These are phyloP conservation scores for Persicaria maculosa DNA, from an alignment of 148 eudicot genomes.

Conservation along the genomic window DNA sequence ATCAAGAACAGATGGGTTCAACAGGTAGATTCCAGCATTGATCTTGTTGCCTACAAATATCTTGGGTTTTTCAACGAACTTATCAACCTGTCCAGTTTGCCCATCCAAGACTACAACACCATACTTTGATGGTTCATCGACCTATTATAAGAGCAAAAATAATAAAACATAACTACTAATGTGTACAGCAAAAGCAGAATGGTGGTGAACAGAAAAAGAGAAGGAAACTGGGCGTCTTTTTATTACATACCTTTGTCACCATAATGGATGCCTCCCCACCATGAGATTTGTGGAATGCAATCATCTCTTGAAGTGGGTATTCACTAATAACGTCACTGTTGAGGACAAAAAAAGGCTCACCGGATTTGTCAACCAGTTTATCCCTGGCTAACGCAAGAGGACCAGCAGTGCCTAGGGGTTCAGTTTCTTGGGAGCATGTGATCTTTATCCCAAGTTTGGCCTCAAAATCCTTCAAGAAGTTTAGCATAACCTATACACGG, in stretches of 20 bases:
- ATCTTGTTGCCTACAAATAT: conserved; percentile 93
- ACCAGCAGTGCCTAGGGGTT: conserved; percentile 96
- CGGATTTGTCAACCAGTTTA: conserved; percentile 64
- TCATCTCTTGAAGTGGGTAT: conserved; percentile 80
- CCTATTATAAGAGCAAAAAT: conserved; percentile 30
- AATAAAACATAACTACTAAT: no score
- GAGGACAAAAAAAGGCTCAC: conserved; percentile 87
- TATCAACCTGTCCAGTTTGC: conserved; percentile 76
- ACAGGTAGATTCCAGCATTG: conserved; percentile 89
- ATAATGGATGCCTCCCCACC: conserved; percentile 93
- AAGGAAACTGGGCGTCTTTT: neutral
- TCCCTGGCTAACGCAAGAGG: conserved; percentile 92
- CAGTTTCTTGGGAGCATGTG: conserved; percentile 88
- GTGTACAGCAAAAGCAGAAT: no score
- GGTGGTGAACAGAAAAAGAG: neutral
- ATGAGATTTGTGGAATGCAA: conserved; percentile 81
- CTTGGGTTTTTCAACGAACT: conserved; percentile 88
- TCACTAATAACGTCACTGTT: conserved; percentile 97
- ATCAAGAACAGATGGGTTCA: conserved; percentile 67
- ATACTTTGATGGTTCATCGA: conserved; percentile 92
- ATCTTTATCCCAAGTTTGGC: conserved; percentile 83
- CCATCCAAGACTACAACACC: conserved; percentile 97
- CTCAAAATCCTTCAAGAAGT: conserved; percentile 88
- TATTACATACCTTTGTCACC: conserved; percentile 75
- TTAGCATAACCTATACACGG: conserved; percentile 70